Evolutionary conservation across 2,329 filamentous ascomycete genomes (phyloP).

Genomic region (Paraphaeosphaeria sporulosa): DNA sequence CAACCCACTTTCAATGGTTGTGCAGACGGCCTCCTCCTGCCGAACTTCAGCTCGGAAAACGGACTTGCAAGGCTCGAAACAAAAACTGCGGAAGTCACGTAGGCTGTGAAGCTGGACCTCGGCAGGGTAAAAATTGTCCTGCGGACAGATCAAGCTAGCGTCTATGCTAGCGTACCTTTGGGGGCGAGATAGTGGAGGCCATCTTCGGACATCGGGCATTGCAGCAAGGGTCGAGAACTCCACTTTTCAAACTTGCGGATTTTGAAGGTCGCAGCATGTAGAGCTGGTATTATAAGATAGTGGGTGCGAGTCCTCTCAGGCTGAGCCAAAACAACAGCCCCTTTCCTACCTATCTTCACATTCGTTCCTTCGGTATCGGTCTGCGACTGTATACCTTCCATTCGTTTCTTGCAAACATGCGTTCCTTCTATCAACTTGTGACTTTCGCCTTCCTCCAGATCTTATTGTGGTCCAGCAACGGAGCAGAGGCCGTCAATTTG

Average conservation of each 20-base stretch:
- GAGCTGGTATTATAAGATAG: slow-evolving; percentile 4
- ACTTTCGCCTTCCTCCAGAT: slow-evolving; percentile 2
- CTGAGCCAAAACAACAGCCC: neutral
- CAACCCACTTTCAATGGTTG: neutral
- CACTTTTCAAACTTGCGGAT: neutral
- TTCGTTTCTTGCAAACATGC: neutral
- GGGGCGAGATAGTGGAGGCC: neutral
- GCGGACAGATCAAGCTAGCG: slow-evolving; percentile 1
- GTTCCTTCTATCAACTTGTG: neutral
- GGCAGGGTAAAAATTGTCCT: neutral
- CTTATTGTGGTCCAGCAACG: slow-evolving; percentile 1
- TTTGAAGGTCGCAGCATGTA: neutral
- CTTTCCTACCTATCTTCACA: slow-evolving; percentile 1
- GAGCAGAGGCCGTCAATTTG: neutral
- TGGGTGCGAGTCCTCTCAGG: neutral
- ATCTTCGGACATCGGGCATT: slow-evolving; percentile 3
- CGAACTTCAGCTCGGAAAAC: neutral
- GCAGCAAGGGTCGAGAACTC: neutral
- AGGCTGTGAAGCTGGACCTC: neutral
- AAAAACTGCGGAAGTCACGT: slow-evolving; percentile 1
- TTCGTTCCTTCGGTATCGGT: neutral
- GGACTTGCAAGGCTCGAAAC: neutral
- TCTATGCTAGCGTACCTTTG: neutral
- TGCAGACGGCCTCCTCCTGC: neutral
- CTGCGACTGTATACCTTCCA: neutral